A percentile compares a stretch with the other conserved stretches of the same genome.
These are phyloP conservation scores for Papilionanthe hybrid DNA, from an alignment of 116 monocot genomes.

Conservation along the genomic window DNA sequence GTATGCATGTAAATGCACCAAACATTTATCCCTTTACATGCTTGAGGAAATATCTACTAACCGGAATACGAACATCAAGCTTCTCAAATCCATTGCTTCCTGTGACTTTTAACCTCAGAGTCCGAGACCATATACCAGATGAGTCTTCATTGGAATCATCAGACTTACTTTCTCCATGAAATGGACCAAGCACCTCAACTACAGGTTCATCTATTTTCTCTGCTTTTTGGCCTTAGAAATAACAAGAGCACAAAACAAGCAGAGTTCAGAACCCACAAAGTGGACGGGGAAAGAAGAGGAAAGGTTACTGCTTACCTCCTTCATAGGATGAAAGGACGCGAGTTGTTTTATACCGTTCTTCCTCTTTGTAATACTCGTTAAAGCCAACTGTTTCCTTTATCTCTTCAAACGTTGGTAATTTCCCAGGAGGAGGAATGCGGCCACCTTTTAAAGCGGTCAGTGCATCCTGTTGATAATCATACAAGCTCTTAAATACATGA, in stretches of 20 bases:
- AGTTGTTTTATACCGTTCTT: conserved; percentile 48
- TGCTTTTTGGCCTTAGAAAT: not conserved
- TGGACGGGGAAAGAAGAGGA: not conserved
- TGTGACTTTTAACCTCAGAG: conserved; percentile 75
- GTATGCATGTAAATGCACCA: not conserved
- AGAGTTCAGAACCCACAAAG: not conserved
- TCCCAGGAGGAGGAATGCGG: conserved; percentile 73
- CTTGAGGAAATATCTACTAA: conserved; percentile 35
- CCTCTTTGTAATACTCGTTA: conserved; percentile 87
- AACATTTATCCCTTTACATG: not conserved
- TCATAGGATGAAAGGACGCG: conserved; percentile 19
- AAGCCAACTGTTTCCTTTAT: conserved; percentile 85
- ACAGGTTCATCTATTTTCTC: conserved; percentile 38
- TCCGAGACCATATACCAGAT: conserved; percentile 71
- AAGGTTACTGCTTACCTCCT: conserved; percentile 15
- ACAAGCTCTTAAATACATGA: not conserved
- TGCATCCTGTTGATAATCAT: conserved; percentile 58
- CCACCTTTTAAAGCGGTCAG: conserved; percentile 83
- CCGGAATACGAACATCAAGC: conserved; percentile 81
- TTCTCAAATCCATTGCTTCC: conserved; percentile 74
- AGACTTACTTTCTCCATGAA: conserved; percentile 26
- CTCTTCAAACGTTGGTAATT: conserved; percentile 86
- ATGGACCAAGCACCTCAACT: conserved; percentile 71
- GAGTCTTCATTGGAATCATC: conserved; percentile 30
- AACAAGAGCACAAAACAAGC: not conserved